phyloP scores from a whole-genome alignment of 2,329 filamentous ascomycete species.

The Talaromyces sp. region DNA sequence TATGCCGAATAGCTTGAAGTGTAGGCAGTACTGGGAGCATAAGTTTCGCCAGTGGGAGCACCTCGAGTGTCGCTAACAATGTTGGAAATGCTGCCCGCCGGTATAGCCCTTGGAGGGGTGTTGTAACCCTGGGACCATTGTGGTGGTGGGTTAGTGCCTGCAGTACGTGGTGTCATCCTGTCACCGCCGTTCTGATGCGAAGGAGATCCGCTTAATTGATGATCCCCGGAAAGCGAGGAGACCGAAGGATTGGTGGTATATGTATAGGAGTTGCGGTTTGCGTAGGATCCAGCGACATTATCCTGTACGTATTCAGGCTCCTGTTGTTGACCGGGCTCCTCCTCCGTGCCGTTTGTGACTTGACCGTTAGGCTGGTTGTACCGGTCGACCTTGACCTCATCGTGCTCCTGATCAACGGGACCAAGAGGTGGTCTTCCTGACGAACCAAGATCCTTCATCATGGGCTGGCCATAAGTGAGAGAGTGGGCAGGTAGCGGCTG shows the following conservation, averaged over 20 bases:
- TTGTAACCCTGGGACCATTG: constrained; percentile 75
- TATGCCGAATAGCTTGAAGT: constrained; percentile 59
- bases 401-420: constrained; percentile 58
- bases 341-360: constrained; percentile 55
- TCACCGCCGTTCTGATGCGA: constrained; percentile 75
- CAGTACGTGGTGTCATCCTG: constrained; percentile 73
- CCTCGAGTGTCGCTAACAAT: constrained; percentile 78
- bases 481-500: constrained; percentile 60
- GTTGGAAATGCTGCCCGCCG: constrained; percentile 80
- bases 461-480: constrained; percentile 66
- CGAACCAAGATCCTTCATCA: constrained; percentile 87
- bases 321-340: constrained; percentile 68
- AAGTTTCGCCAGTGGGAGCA: constrained; percentile 59
- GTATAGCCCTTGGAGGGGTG: constrained; percentile 67
- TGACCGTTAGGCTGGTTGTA: constrained; percentile 57
- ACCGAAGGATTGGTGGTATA: constrained; percentile 67
- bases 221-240: constrained; percentile 64
- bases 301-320: constrained; percentile 81
- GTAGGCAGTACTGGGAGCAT: constrained; percentile 65
- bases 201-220: constrained; percentile 78
- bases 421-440: constrained; percentile 62
- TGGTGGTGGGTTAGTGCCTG: constrained; percentile 64
- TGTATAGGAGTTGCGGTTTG: constrained; percentile 69
- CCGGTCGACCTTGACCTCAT: constrained; percentile 67
- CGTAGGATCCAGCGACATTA: constrained; percentile 66